Percentiles rank a stretch among this genome's conserved stretches.
phyloP scores from a whole-genome alignment of 1,284 basidiomycete species.

The Wolfiporia cocos region DNA sequence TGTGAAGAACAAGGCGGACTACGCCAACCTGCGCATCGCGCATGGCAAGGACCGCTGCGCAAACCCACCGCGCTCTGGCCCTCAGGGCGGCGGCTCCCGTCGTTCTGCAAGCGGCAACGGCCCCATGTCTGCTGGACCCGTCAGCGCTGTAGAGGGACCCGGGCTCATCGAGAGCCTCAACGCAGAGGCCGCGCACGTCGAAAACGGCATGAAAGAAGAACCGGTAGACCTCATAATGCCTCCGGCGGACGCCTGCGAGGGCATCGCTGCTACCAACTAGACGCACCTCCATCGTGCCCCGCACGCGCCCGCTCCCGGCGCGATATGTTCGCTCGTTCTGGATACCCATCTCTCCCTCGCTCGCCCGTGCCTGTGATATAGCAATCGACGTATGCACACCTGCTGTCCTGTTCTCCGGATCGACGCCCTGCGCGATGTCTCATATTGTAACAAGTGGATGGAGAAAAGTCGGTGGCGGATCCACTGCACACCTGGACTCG shows the following conservation, averaged over 20 bases:
- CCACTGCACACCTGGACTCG: slow-evolving; percentile 1
- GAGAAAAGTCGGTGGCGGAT: slow-evolving; percentile 9
- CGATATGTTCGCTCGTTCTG: slow-evolving; percentile 10
- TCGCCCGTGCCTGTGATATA: slow-evolving; percentile 17
- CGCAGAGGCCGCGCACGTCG: slow-evolving; percentile 10
- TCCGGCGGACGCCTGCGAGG: slow-evolving; percentile 16
- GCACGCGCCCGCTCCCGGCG: background rate
- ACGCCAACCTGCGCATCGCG: slow-evolving; percentile 76
- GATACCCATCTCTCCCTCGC: slow-evolving; percentile 22
- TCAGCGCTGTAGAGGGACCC: slow-evolving; percentile 23
- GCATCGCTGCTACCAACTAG: slow-evolving; percentile 12
- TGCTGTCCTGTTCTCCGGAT: slow-evolving; percentile 13
- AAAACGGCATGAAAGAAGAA: slow-evolving; percentile 18
- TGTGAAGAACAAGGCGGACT: slow-evolving; percentile 83
- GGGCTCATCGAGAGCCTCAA: slow-evolving; percentile 16
- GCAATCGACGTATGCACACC: slow-evolving; percentile 14
- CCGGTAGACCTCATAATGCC: slow-evolving; percentile 16
- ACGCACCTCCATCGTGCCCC: slow-evolving; percentile 1
- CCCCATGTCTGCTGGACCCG: slow-evolving; percentile 21
- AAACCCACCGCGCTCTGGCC: slow-evolving; percentile 78
- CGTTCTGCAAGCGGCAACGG: slow-evolving; percentile 36
- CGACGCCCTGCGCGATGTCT: slow-evolving; percentile 10
- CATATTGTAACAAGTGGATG: slow-evolving; percentile 6
- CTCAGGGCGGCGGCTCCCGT: slow-evolving; percentile 51
- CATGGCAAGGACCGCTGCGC: slow-evolving; percentile 96